Evolutionary conservation across 2,329 filamentous ascomycete genomes (phyloP).

Genomic region (Sphaerulina populicola): DNA sequence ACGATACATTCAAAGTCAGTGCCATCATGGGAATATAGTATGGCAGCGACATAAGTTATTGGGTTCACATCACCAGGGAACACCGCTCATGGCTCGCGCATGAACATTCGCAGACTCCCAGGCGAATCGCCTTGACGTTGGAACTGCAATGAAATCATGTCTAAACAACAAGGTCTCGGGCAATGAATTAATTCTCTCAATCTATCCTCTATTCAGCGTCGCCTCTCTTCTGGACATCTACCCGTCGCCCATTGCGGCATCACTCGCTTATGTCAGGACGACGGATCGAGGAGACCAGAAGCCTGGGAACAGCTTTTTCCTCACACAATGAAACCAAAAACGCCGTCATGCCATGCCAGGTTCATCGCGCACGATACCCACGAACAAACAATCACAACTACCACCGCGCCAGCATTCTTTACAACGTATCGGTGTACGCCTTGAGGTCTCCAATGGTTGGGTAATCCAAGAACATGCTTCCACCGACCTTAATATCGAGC

Average conservation of each 20-base stretch:
- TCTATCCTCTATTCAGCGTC: not conserved
- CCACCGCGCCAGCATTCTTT: not conserved
- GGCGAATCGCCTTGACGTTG: too few species aligned
- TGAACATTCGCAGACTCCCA: too few species aligned
- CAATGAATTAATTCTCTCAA: not conserved
- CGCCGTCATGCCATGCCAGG: not conserved
- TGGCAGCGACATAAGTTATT: not conserved
- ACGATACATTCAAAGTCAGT: not conserved
- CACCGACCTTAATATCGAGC: conserved; percentile 27
- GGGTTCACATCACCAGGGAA: too few species aligned
- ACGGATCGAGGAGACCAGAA: not conserved
- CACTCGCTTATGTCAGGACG: not conserved
- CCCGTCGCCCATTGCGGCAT: not conserved
- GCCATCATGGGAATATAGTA: not conserved
- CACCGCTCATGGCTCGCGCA: too few species aligned
- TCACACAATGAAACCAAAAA: not conserved
- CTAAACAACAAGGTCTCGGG: not conserved
- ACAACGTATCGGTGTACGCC: not conserved
- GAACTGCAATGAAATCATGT: not conserved
- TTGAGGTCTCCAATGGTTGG: conserved; percentile 19
- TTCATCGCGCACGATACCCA: not conserved
- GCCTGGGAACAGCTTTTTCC: not conserved
- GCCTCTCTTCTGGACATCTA: not conserved
- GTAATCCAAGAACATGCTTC: conserved; percentile 25
- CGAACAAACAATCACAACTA: not conserved